Base-by-base conservation (phyloP, 352 stramenopile genomes). In the Blastocystis sp. region DNA sequence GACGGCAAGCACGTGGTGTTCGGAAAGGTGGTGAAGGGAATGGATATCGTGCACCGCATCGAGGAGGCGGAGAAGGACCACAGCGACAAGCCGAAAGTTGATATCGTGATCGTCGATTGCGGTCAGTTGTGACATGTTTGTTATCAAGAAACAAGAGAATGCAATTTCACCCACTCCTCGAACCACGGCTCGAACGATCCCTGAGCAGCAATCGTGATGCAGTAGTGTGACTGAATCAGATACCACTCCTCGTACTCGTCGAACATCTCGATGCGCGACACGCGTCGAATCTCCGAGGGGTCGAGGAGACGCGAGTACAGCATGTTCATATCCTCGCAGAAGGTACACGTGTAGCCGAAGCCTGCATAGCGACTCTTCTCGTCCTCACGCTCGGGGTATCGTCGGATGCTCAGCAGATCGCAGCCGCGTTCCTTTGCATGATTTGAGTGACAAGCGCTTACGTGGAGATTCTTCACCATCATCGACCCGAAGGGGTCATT, bases 81-180 rank as follows among this genome's bases (percentile, higher is more conserved):
- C 87, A 32, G 67, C 9, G 96, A 96, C 84, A 87, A 90, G 71
- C 96, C 95, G 51, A 93, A 91, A 75, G 88, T 92, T 86, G 87
- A 90, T 53, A 93, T 98, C 73, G 90, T 96, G 44, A 88, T 99
- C 77, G 94, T 92, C 81, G 92, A 97, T 89, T 98, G 93, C 88
- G 96, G 96, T 96, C 96, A 97, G 86, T 97, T 98, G 90, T 93
- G 97, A 57, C 95, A 98, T 88, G 94, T 92, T 65, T 94, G 94
- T 49, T 94, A 97, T 88, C 14, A 51, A 49, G n/a, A 75, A 49
- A 51, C 63, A 75, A 34, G 24, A 4, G 24, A 75, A 53, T 21
- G n/a, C 27, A 32, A 29, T n/a, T 48, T 53, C n/a, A 75, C 46
- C 21, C 36, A 34, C 3, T 29, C 6, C 94, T 99, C 27, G 24